Conservation (phyloP, 2,329 filamentous ascomycete species). For the Aspergillus tubingensis region DNA sequence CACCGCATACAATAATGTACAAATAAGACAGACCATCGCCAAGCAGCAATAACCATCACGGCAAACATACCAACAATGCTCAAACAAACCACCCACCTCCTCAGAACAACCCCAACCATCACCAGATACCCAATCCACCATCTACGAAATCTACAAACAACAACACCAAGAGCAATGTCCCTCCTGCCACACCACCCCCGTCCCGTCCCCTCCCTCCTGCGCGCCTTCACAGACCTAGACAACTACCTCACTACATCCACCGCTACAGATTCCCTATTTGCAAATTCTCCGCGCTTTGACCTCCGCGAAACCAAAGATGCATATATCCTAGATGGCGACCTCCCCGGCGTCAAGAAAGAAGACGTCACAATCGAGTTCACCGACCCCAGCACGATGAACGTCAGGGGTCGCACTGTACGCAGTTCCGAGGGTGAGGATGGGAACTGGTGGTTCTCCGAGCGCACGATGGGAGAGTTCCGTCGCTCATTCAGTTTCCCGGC, state of each 20-base stretch:
- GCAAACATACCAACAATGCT: neutral
- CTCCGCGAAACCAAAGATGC: conserved; percentile 42
- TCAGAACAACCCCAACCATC: neutral
- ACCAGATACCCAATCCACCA: neutral
- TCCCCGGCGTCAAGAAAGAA: conserved; percentile 47
- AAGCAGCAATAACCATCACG: neutral
- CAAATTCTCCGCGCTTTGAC: conserved; percentile 41
- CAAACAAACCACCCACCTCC: neutral
- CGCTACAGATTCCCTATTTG: neutral
- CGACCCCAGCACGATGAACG: conserved; percentile 45
- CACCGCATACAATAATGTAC: neutral
- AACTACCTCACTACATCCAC: neutral
- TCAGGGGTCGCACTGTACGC: conserved; percentile 38
- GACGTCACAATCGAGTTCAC: conserved; percentile 50
- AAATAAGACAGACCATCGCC: neutral
- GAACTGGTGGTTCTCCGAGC: conserved; percentile 57
- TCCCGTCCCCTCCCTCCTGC: neutral
- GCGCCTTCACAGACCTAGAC: neutral
- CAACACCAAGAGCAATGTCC: neutral
- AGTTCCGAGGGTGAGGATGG: neutral
- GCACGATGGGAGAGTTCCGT: conserved; percentile 60
- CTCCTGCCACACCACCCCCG: neutral
- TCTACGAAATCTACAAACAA: neutral
- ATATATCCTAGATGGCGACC: conserved; percentile 49
- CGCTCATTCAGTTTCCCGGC: conserved; percentile 61